Percentiles rank a stretch among this genome's conserved stretches.
Conservation (phyloP, 2,329 filamentous ascomycete genomes). For the Aspergillus melleus region DNA sequence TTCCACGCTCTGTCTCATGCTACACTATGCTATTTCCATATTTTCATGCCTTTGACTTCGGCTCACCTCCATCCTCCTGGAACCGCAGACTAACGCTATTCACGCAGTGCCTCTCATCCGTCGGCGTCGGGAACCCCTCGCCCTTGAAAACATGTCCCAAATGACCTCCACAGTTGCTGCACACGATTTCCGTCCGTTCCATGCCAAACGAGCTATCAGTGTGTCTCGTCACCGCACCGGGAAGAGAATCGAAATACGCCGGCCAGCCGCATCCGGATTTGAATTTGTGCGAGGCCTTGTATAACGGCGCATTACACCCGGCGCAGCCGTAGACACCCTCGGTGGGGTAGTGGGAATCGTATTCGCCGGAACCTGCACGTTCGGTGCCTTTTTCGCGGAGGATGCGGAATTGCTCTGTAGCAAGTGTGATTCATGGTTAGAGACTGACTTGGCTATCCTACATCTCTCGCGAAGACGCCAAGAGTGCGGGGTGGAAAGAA, state of each 20-base stretch:
- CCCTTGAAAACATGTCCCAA: constrained; percentile 91
- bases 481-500: constrained; percentile 38
- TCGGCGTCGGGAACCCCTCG: constrained; percentile 79
- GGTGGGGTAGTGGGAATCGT: constrained; percentile 78
- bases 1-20: not conserved
- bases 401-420: constrained; percentile 89
- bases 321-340: constrained; percentile 83
- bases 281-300: constrained; percentile 94
- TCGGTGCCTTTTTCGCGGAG: constrained; percentile 93
- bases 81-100: constrained; percentile 92
- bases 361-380: constrained; percentile 73
- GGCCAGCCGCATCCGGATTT: constrained; percentile 96
- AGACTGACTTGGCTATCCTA: not conserved
- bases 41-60: constrained; percentile 33
- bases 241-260: constrained; percentile 93
- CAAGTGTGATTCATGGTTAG: not conserved
- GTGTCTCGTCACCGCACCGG: constrained; percentile 82
- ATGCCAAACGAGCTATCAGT: constrained; percentile 78
- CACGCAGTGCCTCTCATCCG: constrained; percentile 95
- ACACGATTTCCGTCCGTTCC: constrained; percentile 88
- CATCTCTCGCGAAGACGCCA: too few species aligned
- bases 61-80: constrained; percentile 58
- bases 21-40: not conserved
- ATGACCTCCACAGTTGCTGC: constrained; percentile 90
- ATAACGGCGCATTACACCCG: constrained; percentile 82